Evolutionary conservation across 2,329 filamentous ascomycete species (phyloP), one percentile per base, ranked within the genome.

Genomic region (Zymoseptoria tritici): DNA sequence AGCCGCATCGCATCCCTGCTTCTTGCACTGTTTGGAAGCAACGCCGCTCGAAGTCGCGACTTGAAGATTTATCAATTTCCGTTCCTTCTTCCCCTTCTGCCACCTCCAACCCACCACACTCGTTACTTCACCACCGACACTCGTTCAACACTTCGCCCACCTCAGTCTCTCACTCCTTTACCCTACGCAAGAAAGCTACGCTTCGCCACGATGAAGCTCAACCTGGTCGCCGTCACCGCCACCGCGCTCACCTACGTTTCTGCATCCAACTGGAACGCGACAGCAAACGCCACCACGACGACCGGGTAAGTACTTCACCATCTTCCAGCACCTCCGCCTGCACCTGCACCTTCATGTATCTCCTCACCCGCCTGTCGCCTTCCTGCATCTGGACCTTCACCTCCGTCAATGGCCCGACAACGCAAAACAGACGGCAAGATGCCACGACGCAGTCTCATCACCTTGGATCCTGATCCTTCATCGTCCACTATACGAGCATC

Each of bases 291-390:
- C 26, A 46, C 16, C 51, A 31, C 51, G 7, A 26, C 21, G n/a
- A 60, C 31, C 29, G 59, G 57, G 63, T 64, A 63, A 58, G 63
- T 63, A 55, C 24, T 54, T 7, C 31, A n/a, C 49, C 49, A 20
- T 52, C 26, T 42, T 29, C n/a, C 29, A 13, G 49, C 20, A 58
- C 22, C 36, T 49, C n/a, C 36, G 19, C 52, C 57, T 51, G 52
- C 57, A 55, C 52, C 57, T 22, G 20, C 57, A 54, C 11, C 36
- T 29, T 29, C 8, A 29, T 42, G 36, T 16, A 42, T 16, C 11
- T 6, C 16, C 36, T 13, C 36, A 42, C 11, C 36, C 11, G 36
- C 36, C 36, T 16, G 16, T 16, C 36, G 36, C 36, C 36, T 42
- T 42, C 36, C 36, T 42, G 36, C 11, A 42, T 56, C 54, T 56